A percentile compares a stretch with the other conserved stretches of the same genome.
These are phyloP conservation scores for California macrophylla DNA, from an alignment of 441 rosid species.

Conservation along the genomic window DNA sequence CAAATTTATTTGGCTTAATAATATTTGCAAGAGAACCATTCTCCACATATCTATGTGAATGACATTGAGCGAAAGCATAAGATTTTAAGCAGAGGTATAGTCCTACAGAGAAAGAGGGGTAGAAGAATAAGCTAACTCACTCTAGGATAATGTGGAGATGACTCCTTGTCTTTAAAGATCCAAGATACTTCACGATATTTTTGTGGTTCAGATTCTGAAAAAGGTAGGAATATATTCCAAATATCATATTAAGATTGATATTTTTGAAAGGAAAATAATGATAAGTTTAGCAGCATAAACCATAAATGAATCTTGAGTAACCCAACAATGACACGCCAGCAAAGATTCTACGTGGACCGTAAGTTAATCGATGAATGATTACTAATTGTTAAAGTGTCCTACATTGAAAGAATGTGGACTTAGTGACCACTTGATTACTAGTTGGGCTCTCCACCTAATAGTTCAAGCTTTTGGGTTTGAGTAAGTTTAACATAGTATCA, in stretches of 20 bases:
- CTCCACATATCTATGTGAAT: slow-evolving; percentile 75
- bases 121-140: slow-evolving; percentile 40
- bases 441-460: background rate
- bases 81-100: slow-evolving; percentile 5
- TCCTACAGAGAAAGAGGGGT: slow-evolving; percentile 5
- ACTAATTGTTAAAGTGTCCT: background rate
- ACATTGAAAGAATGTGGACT: background rate
- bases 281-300: slow-evolving; percentile 2
- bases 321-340: slow-evolving; percentile 1
- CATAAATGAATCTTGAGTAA: slow-evolving; percentile 5
- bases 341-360: background rate
- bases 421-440: background rate
- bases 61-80: slow-evolving; percentile 14
- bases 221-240: slow-evolving; percentile 6
- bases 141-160: slow-evolving; percentile 98
- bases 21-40: slow-evolving; percentile 99
- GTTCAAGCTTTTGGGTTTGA: background rate
- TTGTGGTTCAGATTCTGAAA: slow-evolving; percentile 92
- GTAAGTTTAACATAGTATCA: background rate
- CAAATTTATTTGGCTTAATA: slow-evolving; percentile 95
- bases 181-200: slow-evolving; percentile 95
- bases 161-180: slow-evolving; percentile 81
- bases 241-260: background rate
- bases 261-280: background rate
- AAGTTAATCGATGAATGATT: background rate